Conservation (phyloP, 2,329 filamentous ascomycete genomes). For the Exophiala alcalophila region DNA sequence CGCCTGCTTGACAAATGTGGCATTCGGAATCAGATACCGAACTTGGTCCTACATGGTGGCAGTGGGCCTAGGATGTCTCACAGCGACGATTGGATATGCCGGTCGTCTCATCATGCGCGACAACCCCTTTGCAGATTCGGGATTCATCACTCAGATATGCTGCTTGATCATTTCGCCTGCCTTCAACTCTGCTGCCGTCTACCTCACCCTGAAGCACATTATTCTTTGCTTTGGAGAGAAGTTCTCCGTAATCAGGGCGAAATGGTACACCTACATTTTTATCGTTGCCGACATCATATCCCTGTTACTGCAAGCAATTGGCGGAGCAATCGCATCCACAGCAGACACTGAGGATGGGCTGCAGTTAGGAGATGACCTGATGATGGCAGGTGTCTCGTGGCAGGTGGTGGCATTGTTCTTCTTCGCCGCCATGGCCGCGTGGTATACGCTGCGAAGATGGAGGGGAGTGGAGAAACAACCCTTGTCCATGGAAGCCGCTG, state of each 20-base stretch:
- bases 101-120: conserved; percentile 53
- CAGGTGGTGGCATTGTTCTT: conserved; percentile 53
- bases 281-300: conserved; percentile 58
- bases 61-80: conserved; percentile 44
- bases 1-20: conserved; percentile 48
- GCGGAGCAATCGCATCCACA: conserved; percentile 56
- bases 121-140: conserved; percentile 50
- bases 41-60: conserved; percentile 57
- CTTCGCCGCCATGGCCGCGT: conserved; percentile 24
- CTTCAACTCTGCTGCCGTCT: conserved; percentile 55
- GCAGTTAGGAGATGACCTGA: conserved; percentile 53
- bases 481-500: conserved; percentile 10
- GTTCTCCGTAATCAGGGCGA: conserved; percentile 47
- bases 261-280: conserved; percentile 58
- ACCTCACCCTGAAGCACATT: conserved; percentile 57
- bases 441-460: conserved; percentile 13
- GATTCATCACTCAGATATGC: conserved; percentile 53
- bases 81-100: conserved; percentile 56
- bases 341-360: conserved; percentile 39
- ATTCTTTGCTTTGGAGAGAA: conserved; percentile 54
- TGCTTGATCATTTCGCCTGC: conserved; percentile 57
- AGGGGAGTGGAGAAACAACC: conserved; percentile 9
- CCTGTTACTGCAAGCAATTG: conserved; percentile 58
- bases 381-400: conserved; percentile 57
- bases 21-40: conserved; percentile 49